phyloP scores from a whole-genome alignment of 164 flowering plant genomes.

The Magnolia sinica region DNA sequence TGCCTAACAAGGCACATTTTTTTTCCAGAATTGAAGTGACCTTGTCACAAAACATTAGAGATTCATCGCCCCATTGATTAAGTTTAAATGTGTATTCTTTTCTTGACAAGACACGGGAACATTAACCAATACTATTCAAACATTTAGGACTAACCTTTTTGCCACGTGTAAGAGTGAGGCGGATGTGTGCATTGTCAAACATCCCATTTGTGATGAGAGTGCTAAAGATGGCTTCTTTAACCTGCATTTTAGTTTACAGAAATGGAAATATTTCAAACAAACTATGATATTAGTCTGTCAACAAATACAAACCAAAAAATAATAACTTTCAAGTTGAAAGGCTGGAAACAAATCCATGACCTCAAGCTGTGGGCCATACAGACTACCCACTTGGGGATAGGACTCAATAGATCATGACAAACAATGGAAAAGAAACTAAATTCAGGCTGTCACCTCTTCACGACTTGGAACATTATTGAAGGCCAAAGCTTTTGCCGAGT shows the following conservation, averaged over 20 bases:
- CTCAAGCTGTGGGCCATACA: background rate
- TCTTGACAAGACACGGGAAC: background rate
- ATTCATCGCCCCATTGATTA: too few relatives aligned
- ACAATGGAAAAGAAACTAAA: background rate
- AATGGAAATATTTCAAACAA: background rate
- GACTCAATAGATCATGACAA: background rate
- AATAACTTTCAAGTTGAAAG: background rate
- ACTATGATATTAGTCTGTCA: background rate
- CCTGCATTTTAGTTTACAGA: constrained; percentile 40
- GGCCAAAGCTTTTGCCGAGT: constrained; percentile 91
- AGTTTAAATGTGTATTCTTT: background rate
- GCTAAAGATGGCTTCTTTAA: constrained; percentile 80
- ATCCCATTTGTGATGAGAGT: constrained; percentile 87
- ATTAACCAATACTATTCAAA: background rate
- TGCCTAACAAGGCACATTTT: too few relatives aligned
- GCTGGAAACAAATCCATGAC: background rate
- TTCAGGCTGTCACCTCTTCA: constrained; percentile 54
- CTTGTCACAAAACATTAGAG: too few relatives aligned
- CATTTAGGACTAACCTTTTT: constrained; percentile 57
- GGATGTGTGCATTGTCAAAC: constrained; percentile 89
- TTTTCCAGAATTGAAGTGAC: too few relatives aligned
- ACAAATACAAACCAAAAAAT: background rate
- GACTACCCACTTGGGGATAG: background rate
- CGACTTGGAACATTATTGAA: constrained; percentile 75
- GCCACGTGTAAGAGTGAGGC: constrained; percentile 90